phyloP scores from a whole-genome alignment of 2,329 filamentous ascomycete genomes.

The Scedosporium aurantiacum region DNA sequence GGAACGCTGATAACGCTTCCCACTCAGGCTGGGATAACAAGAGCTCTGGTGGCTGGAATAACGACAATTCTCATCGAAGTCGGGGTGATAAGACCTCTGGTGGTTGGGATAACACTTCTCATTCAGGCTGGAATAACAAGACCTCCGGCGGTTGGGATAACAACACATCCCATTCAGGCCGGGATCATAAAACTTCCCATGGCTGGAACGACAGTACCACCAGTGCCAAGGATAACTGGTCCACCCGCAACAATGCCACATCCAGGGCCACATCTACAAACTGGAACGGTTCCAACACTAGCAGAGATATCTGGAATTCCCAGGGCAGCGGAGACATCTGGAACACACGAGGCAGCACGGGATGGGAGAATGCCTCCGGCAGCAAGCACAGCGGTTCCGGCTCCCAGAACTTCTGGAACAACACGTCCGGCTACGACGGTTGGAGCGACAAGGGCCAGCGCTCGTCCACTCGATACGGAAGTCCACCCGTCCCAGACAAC shows the following conservation, averaged over 20 bases:
- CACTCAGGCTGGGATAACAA: not conserved
- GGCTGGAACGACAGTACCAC: too few relatives aligned
- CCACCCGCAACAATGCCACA: not conserved
- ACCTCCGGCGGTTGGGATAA: conserved; percentile 2
- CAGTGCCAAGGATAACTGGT: not conserved
- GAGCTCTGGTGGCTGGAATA: not conserved
- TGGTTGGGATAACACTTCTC: not conserved
- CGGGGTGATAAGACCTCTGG: not conserved
- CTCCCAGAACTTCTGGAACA: not conserved
- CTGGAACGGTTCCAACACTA: too few relatives aligned
- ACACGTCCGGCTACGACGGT: not conserved
- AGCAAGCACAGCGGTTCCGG: not conserved
- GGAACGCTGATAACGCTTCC: not conserved
- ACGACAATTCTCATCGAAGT: not conserved
- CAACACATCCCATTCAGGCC: not conserved
- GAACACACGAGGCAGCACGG: not conserved
- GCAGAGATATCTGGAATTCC: not conserved
- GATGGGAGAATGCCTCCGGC: too few relatives aligned
- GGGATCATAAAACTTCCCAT: not conserved
- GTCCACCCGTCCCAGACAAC: not conserved
- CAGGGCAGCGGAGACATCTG: not conserved
- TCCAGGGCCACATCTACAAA: not conserved
- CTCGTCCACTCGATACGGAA: too few relatives aligned
- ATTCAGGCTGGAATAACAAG: not conserved
- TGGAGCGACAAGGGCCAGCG: not conserved